Evolutionary conservation across 1,284 basidiomycete species (phyloP), one percentile per base, ranked within the genome.

Genomic region (Ceratobasidium sp.): DNA sequence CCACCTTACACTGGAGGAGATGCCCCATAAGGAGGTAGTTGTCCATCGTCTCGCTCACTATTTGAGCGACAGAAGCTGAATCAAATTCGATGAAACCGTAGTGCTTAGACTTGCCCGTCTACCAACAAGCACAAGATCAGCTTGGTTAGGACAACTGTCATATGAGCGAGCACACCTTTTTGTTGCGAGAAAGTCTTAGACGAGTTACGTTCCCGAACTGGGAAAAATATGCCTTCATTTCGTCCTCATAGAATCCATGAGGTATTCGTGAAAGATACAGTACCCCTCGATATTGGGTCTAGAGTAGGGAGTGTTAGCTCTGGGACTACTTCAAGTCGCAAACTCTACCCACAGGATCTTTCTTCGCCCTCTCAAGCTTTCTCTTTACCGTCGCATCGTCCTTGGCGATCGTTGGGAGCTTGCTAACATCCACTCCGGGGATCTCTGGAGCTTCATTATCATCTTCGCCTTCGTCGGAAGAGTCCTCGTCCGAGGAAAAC

Each of bases 21-120:
- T 98, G 95, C 2, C 96, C 96, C 86, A 93, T 90, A 78, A 99
- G 86, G 37, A 99, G 88, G 83, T 98, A 99, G 84, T 98, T 98
- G 87, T 99, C 90, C 97, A 99, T 98, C 58, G 98, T 99, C 80
- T 99, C 98, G 6, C 93, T 92, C 11, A 98, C 98, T 77, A 99
- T 98, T 80, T 94, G 84, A 0, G 97, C 96, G 54, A 99, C 96
- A 0, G 93, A 88, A 16, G 88, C 86, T 46, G 94, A 95, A 75
- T 91, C 89, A 81, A 99, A 98, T 83, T 99, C 97, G 80, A 99
- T 87, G 84, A 98, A 99, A 1, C 89, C 97, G 82, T 98, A 99
- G 83, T 98, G 97, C 83, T 98, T 98, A 41, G 96, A 96, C 74
- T 88, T 88, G 75, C 98, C 98, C 13, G 96, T 98, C 94, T 96